Conservation (phyloP, 2,329 filamentous ascomycete genomes). For the Scytalidium lignicola region DNA sequence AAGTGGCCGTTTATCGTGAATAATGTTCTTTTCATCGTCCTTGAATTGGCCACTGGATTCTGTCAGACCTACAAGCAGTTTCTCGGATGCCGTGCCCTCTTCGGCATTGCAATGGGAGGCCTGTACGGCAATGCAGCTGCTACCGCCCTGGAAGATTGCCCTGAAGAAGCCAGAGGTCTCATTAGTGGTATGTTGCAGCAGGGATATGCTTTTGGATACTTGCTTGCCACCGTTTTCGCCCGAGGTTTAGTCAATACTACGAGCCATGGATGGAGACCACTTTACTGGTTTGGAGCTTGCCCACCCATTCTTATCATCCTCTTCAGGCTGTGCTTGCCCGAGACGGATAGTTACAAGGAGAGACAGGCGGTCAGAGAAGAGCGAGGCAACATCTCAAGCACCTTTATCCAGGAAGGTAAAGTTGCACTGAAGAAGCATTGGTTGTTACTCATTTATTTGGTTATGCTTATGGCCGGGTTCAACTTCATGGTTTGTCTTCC, state of each 20-base stretch:
- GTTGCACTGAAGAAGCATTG: conserved; percentile 76
- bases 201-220: conserved; percentile 75
- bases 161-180: conserved; percentile 55
- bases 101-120: conserved; percentile 79
- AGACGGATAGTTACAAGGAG: conserved; percentile 69
- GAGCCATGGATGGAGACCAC: conserved; percentile 71
- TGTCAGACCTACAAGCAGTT: conserved; percentile 61
- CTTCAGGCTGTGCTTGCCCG: conserved; percentile 71
- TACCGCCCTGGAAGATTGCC: conserved; percentile 64
- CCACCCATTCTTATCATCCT: conserved; percentile 76
- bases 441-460: conserved; percentile 73
- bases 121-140: conserved; percentile 74
- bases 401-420: conserved; percentile 72
- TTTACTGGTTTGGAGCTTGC: conserved; percentile 85
- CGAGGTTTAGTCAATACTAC: conserved; percentile 71
- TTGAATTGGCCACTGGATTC: conserved; percentile 74
- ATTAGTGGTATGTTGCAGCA: conserved; percentile 81
- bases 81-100: conserved; percentile 68
- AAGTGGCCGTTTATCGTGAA: conserved; percentile 79
- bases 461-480: conserved; percentile 84
- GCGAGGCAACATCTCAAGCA: conserved; percentile 54
- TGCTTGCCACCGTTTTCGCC: conserved; percentile 65
- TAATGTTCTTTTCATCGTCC: conserved; percentile 64
- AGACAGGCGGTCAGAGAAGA: conserved; percentile 59
- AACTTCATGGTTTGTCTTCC: conserved; percentile 75